phyloP scores from a whole-genome alignment of 1,139 yeast genomes.

The Spencermartinsiella ligniputridi region DNA sequence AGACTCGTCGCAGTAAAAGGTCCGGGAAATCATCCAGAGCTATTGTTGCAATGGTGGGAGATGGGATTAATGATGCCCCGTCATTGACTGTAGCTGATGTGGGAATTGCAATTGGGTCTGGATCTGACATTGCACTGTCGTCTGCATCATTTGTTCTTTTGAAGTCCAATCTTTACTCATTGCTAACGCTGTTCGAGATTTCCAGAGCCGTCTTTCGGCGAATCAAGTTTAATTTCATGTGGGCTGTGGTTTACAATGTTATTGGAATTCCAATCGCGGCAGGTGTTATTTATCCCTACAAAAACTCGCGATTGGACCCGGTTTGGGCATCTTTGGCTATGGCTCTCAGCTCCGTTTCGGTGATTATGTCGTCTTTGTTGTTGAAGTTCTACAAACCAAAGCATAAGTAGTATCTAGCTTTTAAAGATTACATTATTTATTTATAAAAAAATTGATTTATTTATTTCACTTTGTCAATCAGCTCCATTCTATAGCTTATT shows the following conservation, averaged over 20 bases:
- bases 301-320: slow-evolving; percentile 68
- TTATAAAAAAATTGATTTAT: too few species aligned
- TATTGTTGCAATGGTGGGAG: slow-evolving; percentile 71
- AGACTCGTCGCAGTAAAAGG: slow-evolving; percentile 25
- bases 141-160: slow-evolving; percentile 85
- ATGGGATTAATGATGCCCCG: slow-evolving; percentile 94
- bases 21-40: slow-evolving; percentile 27
- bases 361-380: slow-evolving; percentile 69
- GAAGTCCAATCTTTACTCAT: slow-evolving; percentile 30
- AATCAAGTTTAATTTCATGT: slow-evolving; percentile 72
- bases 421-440: too few species aligned
- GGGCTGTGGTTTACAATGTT: slow-evolving; percentile 84
- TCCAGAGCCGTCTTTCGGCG: slow-evolving; percentile 65
- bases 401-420: too few species aligned
- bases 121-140: slow-evolving; percentile 90
- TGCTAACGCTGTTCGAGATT: slow-evolving; percentile 64
- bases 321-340: slow-evolving; percentile 83
- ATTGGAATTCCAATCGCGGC: slow-evolving; percentile 91
- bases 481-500: too few species aligned
- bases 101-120: slow-evolving; percentile 88
- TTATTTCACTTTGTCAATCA: background rate
- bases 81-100: slow-evolving; percentile 83
- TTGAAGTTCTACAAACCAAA: slow-evolving; percentile 35
- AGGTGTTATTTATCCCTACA: slow-evolving; percentile 77
- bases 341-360: slow-evolving; percentile 90